Percentiles rank a stretch among this genome's conserved stretches.
phyloP scores from a whole-genome alignment of 352 stramenopile species.

The Phytophthora macrochlamydospora region DNA sequence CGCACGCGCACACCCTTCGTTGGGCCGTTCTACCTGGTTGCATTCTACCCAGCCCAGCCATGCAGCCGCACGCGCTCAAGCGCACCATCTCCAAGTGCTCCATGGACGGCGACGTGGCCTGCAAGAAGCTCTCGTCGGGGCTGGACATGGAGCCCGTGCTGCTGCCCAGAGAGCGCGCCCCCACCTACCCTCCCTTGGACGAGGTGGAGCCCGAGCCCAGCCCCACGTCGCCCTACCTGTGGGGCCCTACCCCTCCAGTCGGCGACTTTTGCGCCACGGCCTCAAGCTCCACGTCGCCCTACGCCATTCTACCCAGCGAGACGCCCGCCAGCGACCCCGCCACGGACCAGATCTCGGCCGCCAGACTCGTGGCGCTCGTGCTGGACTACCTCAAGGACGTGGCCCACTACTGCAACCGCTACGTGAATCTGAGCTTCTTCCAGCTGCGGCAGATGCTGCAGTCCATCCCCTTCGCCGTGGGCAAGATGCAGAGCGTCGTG shows the following conservation, averaged over 20 bases:
- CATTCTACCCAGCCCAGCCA: not conserved
- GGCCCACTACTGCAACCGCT: slow-evolving; percentile 61
- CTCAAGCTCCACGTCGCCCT: slow-evolving; percentile 34
- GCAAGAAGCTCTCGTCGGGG: slow-evolving; percentile 54
- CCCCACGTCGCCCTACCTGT: slow-evolving; percentile 10
- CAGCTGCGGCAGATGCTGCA: slow-evolving; percentile 63
- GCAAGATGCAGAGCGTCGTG: slow-evolving; percentile 69
- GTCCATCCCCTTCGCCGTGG: slow-evolving; percentile 65
- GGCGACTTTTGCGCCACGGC: slow-evolving; percentile 27
- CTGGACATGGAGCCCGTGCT: slow-evolving; percentile 48
- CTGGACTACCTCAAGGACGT: slow-evolving; percentile 69
- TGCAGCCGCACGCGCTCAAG: slow-evolving; percentile 56
- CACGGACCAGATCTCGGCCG: slow-evolving; percentile 49
- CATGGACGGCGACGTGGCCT: slow-evolving; percentile 44
- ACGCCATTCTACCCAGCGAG: not conserved
- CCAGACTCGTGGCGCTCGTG: slow-evolving; percentile 49
- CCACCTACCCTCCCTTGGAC: slow-evolving; percentile 16
- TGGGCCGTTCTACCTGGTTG: not conserved
- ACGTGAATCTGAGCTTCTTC: slow-evolving; percentile 52
- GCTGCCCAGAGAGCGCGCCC: slow-evolving; percentile 34
- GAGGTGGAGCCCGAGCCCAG: slow-evolving; percentile 38
- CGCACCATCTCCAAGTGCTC: slow-evolving; percentile 83
- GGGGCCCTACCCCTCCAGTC: slow-evolving; percentile 37
- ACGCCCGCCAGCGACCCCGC: slow-evolving; percentile 17
- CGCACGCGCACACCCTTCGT: slow-evolving; percentile 1